Evolutionary conservation across 768 basidiomycete genomes (phyloP).

Genomic region (Naganishia antarctica): DNA sequence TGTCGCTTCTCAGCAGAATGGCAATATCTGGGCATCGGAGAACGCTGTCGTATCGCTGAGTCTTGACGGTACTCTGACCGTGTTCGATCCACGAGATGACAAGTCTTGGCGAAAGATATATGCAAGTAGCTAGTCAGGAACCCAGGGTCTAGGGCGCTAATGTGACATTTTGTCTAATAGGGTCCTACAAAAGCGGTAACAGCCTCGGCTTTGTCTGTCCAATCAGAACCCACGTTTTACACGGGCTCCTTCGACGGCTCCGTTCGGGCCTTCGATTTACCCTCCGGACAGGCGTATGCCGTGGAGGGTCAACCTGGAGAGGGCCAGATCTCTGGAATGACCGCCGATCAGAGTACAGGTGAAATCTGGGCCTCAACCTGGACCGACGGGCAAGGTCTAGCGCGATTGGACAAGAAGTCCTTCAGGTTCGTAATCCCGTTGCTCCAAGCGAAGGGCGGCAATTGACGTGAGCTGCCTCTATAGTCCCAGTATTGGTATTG

Average conservation of each 20-base stretch:
- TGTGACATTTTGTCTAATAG: slow-evolving; percentile 51
- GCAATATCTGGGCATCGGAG: slow-evolving; percentile 73
- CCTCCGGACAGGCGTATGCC: slow-evolving; percentile 51
- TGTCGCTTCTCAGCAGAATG: slow-evolving; percentile 73
- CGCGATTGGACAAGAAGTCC: slow-evolving; percentile 42
- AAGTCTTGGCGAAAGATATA: slow-evolving; percentile 61
- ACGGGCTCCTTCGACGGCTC: slow-evolving; percentile 65
- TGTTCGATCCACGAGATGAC: slow-evolving; percentile 70
- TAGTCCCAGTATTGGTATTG: not conserved
- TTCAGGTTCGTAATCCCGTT: slow-evolving; percentile 55
- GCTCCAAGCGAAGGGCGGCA: too few species aligned
- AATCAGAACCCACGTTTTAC: slow-evolving; percentile 60
- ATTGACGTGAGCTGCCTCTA: too few species aligned
- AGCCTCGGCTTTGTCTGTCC: slow-evolving; percentile 45
- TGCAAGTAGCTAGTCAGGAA: slow-evolving; percentile 51
- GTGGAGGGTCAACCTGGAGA: slow-evolving; percentile 63
- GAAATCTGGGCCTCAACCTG: slow-evolving; percentile 56
- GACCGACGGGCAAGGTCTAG: slow-evolving; percentile 13
- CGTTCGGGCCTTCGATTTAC: slow-evolving; percentile 39
- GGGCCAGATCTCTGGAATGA: slow-evolving; percentile 64
- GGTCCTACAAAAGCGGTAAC: slow-evolving; percentile 79
- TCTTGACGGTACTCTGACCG: slow-evolving; percentile 70
- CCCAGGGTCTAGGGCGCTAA: not conserved
- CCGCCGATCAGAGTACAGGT: slow-evolving; percentile 55
- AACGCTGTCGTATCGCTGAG: slow-evolving; percentile 75